These are phyloP conservation scores for Rutstroemia sp. DNA, from an alignment of 2,329 filamentous ascomycete species.

Conservation along the genomic window DNA sequence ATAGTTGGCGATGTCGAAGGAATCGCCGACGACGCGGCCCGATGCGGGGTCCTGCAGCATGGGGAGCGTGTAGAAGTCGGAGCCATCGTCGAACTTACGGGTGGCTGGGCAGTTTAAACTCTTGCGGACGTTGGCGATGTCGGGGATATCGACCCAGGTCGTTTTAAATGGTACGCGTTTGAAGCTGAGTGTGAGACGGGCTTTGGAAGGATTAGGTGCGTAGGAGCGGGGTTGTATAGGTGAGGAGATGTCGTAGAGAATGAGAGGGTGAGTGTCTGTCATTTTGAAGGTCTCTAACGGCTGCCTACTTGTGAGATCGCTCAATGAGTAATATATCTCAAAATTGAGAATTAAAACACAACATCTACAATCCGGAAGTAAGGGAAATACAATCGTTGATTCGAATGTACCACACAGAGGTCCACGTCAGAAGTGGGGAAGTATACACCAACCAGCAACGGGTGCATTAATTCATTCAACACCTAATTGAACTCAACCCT, in stretches of 20 bases:
- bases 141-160: not conserved
- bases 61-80: conserved; percentile 53
- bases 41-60: conserved; percentile 42
- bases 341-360: not conserved
- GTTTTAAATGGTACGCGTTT: not conserved
- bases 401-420: not conserved
- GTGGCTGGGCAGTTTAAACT: conserved; percentile 39
- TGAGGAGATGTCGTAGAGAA: not conserved
- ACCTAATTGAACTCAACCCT: no score
- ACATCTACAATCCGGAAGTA: not conserved
- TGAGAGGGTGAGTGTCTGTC: not conserved
- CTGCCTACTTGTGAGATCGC: not conserved
- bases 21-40: conserved; percentile 44
- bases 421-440: not conserved
- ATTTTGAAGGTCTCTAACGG: not conserved
- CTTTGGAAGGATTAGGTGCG: not conserved
- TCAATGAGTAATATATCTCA: not conserved
- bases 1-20: conserved; percentile 52
- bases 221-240: not conserved
- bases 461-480: not conserved
- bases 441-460: not conserved
- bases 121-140: conserved; percentile 33
- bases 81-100: conserved; percentile 49
- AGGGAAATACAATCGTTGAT: not conserved
- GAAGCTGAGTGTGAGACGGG: not conserved